These are phyloP conservation scores for Mycena rosella DNA, from an alignment of 768 basidiomycete genomes.

Conservation along the genomic window DNA sequence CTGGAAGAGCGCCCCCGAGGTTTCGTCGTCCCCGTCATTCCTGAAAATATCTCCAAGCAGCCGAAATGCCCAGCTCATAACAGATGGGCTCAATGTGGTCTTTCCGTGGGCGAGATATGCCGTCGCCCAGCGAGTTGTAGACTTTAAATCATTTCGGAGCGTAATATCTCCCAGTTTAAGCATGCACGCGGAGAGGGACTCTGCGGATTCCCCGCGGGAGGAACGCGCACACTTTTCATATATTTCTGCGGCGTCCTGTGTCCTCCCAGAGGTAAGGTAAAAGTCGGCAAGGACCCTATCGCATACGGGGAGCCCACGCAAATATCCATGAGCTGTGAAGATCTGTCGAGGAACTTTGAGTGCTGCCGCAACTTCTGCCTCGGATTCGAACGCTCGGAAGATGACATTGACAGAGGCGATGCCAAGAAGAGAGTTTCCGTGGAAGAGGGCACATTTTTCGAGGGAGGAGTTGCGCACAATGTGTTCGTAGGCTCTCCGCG, in stretches of 20 bases:
- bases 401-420: not conserved
- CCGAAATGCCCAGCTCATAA: not conserved
- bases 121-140: not conserved
- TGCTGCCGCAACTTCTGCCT: not conserved
- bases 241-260: not conserved
- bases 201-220: not conserved
- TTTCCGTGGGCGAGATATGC: not conserved
- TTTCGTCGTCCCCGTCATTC: not conserved
- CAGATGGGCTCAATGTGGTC: not conserved
- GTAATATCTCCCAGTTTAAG: not conserved
- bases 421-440: not conserved
- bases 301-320: not conserved
- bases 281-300: slow-evolving; percentile 1
- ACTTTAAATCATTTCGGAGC: not conserved
- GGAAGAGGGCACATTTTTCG: not conserved
- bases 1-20: not conserved
- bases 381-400: not conserved
- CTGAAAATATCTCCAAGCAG: not conserved
- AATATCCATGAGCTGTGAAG: not conserved
- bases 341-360: not conserved
- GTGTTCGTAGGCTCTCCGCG: not conserved
- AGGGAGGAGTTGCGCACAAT: not conserved
- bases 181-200: not conserved
- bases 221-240: not conserved
- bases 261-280: not conserved